Conservation (phyloP, 495 filamentous ascomycete species). For the Hyaloscypha variabilis region DNA sequence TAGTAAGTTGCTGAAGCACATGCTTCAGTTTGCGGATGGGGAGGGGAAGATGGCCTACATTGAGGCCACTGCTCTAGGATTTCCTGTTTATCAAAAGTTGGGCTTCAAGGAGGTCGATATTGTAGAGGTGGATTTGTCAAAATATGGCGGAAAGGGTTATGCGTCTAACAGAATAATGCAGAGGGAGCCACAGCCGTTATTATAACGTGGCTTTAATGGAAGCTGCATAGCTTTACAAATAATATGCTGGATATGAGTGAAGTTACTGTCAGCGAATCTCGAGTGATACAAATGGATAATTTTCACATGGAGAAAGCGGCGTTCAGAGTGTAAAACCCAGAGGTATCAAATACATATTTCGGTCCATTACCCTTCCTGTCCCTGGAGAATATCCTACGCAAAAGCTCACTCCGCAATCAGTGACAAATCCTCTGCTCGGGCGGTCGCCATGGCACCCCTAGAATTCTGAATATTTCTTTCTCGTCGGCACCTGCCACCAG, state of each 20-base stretch:
- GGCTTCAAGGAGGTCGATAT: slow-evolving; percentile 27
- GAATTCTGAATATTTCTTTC: slow-evolving; percentile 79
- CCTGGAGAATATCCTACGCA: neutral
- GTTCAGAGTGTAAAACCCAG: neutral
- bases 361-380: neutral
- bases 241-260: too few species aligned
- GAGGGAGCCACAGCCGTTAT: slow-evolving; percentile 21
- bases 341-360: slow-evolving; percentile 8
- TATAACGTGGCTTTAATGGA: too few species aligned
- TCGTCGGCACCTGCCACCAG: slow-evolving; percentile 79
- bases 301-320: neutral
- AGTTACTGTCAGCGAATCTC: too few species aligned
- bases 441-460: slow-evolving; percentile 87
- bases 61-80: slow-evolving; percentile 26
- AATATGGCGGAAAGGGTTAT: slow-evolving; percentile 18
- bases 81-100: slow-evolving; percentile 28
- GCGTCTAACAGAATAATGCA: slow-evolving; percentile 27
- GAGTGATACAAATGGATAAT: too few species aligned
- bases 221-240: too few species aligned
- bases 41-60: slow-evolving; percentile 28
- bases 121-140: slow-evolving; percentile 23
- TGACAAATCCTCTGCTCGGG: slow-evolving; percentile 80
- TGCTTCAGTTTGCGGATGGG: slow-evolving; percentile 25
- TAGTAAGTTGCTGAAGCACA: slow-evolving; percentile 25
- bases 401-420: neutral